These are phyloP conservation scores for Nicotiana otophora DNA, from an alignment of 257 asterid genomes.

Conservation along the genomic window DNA sequence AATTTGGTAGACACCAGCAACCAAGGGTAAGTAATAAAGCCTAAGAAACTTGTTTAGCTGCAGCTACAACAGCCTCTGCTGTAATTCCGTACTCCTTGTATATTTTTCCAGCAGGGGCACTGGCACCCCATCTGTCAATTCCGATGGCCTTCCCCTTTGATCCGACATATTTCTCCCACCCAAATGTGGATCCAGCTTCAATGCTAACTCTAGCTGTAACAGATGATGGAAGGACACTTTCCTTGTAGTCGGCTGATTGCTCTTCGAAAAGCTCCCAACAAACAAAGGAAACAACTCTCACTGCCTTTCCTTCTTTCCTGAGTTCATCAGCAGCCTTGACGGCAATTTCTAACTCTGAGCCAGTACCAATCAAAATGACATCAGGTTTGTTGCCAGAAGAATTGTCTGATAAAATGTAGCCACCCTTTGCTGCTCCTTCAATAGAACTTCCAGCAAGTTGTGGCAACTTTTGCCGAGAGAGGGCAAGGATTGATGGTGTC, in stretches of 20 bases:
- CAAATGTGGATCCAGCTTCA: slow-evolving; percentile 73
- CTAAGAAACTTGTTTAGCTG: slow-evolving; percentile 48
- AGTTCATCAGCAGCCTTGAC: slow-evolving; percentile 70
- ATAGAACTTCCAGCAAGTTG: slow-evolving; percentile 68
- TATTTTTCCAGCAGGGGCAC: slow-evolving; percentile 75
- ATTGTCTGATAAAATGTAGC: slow-evolving; percentile 58
- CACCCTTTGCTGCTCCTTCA: slow-evolving; percentile 68
- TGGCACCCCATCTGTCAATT: slow-evolving; percentile 66
- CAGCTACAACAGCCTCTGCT: slow-evolving; percentile 60
- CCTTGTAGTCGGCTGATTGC: slow-evolving; percentile 64
- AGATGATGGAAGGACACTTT: slow-evolving; percentile 53
- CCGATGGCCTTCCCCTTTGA: slow-evolving; percentile 68
- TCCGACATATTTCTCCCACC: slow-evolving; percentile 66
- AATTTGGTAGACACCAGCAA: not conserved
- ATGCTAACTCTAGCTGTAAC: slow-evolving; percentile 79
- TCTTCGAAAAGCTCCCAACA: slow-evolving; percentile 81
- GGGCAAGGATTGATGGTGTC: slow-evolving; percentile 70
- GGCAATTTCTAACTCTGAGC: slow-evolving; percentile 79
- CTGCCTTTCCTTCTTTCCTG: slow-evolving; percentile 71
- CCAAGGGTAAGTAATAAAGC: slow-evolving; percentile 1
- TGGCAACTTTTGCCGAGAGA: slow-evolving; percentile 72
- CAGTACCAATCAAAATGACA: slow-evolving; percentile 71
- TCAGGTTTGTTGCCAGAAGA: slow-evolving; percentile 68
- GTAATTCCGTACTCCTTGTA: slow-evolving; percentile 75
- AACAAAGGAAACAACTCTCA: slow-evolving; percentile 71